Evolutionary conservation across 176 grass and related monocot genomes (phyloP), one percentile per base, ranked within the genome.

Genomic region (Bothriochloa decipiens): DNA sequence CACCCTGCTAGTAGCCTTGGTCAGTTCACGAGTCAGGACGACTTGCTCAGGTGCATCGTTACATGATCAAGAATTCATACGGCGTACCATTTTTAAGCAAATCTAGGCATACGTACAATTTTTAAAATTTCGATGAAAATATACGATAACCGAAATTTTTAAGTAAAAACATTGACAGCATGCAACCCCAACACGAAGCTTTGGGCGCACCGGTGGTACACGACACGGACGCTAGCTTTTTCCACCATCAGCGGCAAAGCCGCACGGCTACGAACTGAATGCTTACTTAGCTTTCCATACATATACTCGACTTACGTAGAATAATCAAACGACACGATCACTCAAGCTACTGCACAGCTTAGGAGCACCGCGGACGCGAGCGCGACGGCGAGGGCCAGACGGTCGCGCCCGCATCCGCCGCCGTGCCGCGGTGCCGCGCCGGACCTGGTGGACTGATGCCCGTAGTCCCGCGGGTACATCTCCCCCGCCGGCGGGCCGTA

Each of bases 401-500:
- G 46, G 46, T 25, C 57, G 29, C 29, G 29, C 29, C 29, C 29
- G 47, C 9, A 9, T 11, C 49, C 10, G 12, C 49, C 10, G 12
- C 33, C 41, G 4, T 35, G 81, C 32, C 71, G 67, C 74, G 1
- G 75, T 8, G 27, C 3, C 18, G 80, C 80, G 26, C 37, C 64
- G 68, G 89, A 87, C 80, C 72, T 72, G 83, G 45, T 72, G 83
- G 45, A 80, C 68, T 4, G 7, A 10, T 14, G 13, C 3, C 20
- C 8, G 75, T 49, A 77, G n/a, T 81, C 82, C 5, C 40, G 89
- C n/a, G 84, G 88, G 80, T 90, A 90, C 74, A 90, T 28, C 60
- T 83, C 74, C 60, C 1, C 68, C 4, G 58, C 46, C 57, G 87
- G 87, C 23, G 43, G 74, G 3, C 11, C 61, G 70, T 89, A 84